Evolutionary conservation across 1,284 basidiomycete genomes (phyloP), one percentile per base, ranked within the genome.

Genomic region (Microbotryum violaceum): DNA sequence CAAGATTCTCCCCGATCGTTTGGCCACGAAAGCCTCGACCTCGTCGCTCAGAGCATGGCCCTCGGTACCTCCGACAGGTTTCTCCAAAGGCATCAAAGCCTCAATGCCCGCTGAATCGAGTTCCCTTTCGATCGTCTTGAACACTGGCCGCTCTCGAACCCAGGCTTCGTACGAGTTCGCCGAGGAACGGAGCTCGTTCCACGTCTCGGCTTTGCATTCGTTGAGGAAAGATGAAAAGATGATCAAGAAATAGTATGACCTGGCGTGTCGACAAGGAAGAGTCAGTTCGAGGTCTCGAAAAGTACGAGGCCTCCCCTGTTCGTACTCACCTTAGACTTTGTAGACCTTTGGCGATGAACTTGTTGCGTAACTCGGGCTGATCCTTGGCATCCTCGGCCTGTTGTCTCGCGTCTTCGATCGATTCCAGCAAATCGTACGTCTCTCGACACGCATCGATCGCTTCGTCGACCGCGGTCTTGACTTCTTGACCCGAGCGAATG

Each of bases 111-210:
- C 86, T n/a, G 81, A 81, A 48, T 85, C 78, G 50, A 98, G 81
- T 70, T 98, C 96, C 66, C 89, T 91, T 75, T 94, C 85, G 64
- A 98, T 93, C 0, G 96, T 99, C 73, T 88, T 88, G 77, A 98
- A 91, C 18, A 98, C 96, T 83, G 74, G 91, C 48, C 88, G 80
- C 66, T 83, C 83, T 73, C 86, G 84, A 44, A 94, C 85, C 69
- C 87, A 96, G 25, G 58, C 31, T 31, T 70, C 64, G 63, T 71
- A 72, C 14, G 59, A 6, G 56, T 58, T 45, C 58, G 53, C 47
- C 14, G 37, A 42, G 14, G 37, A 42, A 31, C 60, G 64, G 25
- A 63, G 55, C 14, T 65, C 64, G 44, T 57, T 63, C 59, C 68
- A 64, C 4, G 59, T 71, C 45, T 92, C 89, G 0, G 90, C 89